These are phyloP conservation scores for Wickerhamiella brachini DNA, from an alignment of 805 yeast genomes.

Conservation along the genomic window DNA sequence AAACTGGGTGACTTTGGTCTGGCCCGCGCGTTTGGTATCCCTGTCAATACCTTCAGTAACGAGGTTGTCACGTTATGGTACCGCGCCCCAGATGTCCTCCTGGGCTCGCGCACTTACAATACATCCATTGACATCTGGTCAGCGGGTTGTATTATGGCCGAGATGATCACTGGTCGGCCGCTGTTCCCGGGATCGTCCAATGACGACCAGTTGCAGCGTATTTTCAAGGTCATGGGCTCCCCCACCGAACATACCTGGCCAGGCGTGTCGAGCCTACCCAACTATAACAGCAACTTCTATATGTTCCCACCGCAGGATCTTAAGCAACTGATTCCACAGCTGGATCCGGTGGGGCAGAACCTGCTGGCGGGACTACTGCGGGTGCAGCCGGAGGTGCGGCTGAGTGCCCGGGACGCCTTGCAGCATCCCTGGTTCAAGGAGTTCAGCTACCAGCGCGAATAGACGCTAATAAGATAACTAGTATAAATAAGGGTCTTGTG, in stretches of 20 bases:
- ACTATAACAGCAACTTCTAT: conserved; percentile 73
- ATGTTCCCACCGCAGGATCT: conserved; percentile 83
- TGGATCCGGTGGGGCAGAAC: conserved; percentile 58
- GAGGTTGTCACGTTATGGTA: conserved; percentile 98
- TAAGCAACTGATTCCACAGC: conserved; percentile 48
- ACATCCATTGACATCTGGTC: conserved; percentile 98
- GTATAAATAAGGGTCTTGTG: too few species aligned
- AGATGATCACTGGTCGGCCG: conserved; percentile 97
- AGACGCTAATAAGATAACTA: neutral
- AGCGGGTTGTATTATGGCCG: conserved; percentile 95
- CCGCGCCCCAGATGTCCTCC: conserved; percentile 90
- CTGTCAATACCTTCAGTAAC: conserved; percentile 91
- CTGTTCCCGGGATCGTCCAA: conserved; percentile 92
- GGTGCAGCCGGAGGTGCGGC: conserved; percentile 38
- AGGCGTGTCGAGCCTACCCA: conserved; percentile 69
- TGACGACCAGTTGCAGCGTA: conserved; percentile 86
- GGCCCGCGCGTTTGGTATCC: conserved; percentile 96
- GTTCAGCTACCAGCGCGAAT: conserved; percentile 25
- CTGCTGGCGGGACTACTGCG: conserved; percentile 43
- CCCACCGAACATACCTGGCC: conserved; percentile 97
- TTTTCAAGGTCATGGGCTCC: conserved; percentile 89
- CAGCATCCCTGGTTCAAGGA: conserved; percentile 74
- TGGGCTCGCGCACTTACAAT: conserved; percentile 90
- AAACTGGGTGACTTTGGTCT: conserved; percentile 94
- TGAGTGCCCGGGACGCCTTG: conserved; percentile 39